phyloP scores from a whole-genome alignment of 2,329 filamentous ascomycete genomes.

The Bipolaris zeicola region DNA sequence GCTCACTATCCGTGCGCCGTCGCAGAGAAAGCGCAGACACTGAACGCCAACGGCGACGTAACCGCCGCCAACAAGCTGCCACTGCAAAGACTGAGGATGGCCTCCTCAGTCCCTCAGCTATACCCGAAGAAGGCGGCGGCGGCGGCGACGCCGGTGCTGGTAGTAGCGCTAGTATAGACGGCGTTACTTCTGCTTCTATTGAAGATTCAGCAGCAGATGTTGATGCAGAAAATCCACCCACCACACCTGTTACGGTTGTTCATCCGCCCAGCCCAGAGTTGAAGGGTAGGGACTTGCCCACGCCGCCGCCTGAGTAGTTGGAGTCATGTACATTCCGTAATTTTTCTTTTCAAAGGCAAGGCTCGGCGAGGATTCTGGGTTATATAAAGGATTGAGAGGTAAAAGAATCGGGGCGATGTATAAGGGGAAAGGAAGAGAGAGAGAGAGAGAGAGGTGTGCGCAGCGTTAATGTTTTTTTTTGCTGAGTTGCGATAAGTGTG shows the following conservation, averaged over 20 bases:
- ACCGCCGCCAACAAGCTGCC: conserved; percentile 55
- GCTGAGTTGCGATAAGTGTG: too few species aligned
- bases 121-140: conserved; percentile 35
- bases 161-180: conserved; percentile 11
- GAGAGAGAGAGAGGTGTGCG: too few species aligned
- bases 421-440: too few species aligned
- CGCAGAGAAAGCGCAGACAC: conserved; percentile 78
- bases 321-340: too few species aligned
- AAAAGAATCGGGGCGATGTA: too few species aligned
- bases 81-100: conserved; percentile 41
- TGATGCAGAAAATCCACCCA: conserved; percentile 2
- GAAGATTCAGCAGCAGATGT: conserved; percentile 15
- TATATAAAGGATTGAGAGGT: too few species aligned
- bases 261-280: conserved; percentile 46
- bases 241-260: conserved; percentile 45
- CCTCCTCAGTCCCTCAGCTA: conserved; percentile 41
- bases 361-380: too few species aligned
- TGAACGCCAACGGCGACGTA: conserved; percentile 71
- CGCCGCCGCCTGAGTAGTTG: conserved; percentile 36
- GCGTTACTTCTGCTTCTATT: conserved; percentile 7
- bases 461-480: too few species aligned
- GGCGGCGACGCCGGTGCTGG: too few species aligned
- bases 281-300: conserved; percentile 36
- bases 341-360: too few species aligned
- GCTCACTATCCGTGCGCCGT: conserved; percentile 61